Percentiles rank a stretch among this genome's conserved stretches.
Evolutionary conservation across 2,329 filamentous ascomycete species (phyloP).

Genomic region (Aspergillus awamori): DNA sequence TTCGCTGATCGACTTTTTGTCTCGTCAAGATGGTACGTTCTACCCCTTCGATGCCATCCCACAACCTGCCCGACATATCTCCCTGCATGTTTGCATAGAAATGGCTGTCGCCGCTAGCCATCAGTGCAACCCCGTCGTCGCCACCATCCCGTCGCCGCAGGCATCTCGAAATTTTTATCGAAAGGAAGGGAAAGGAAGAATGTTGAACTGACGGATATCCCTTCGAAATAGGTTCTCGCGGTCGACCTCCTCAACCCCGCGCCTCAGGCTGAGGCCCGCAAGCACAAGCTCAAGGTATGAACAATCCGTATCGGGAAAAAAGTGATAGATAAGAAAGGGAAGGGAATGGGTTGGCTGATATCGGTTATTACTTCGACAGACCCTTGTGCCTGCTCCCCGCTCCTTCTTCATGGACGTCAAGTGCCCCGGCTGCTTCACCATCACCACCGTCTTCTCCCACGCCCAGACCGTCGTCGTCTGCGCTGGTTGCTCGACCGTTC

Average conservation of each 20-base stretch:
- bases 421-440: conserved; percentile 99
- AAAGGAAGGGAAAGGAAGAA: background rate
- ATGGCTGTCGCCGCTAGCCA: background rate
- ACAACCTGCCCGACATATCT: background rate
- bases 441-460: conserved; percentile 99
- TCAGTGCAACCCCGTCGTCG: conserved; percentile 21
- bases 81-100: conserved; percentile 1
- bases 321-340: background rate
- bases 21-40: conserved; percentile 49
- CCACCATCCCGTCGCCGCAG: conserved; percentile 15
- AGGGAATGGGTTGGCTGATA: conserved; percentile 12
- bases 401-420: conserved; percentile 99
- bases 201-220: conserved; percentile 24
- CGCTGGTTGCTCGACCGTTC: conserved; percentile 98
- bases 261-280: conserved; percentile 95
- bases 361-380: conserved; percentile 55
- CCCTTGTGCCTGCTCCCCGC: conserved; percentile 90
- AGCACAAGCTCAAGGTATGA: conserved; percentile 99
- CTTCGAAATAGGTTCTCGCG: conserved; percentile 82
- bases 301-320: conserved; percentile 10
- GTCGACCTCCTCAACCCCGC: conserved; percentile 99
- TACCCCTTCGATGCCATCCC: conserved; percentile 11
- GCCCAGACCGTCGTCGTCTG: conserved; percentile 99
- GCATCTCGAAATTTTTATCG: conserved; percentile 10
- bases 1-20: conserved; percentile 46